Conservation (phyloP, 2,329 filamentous ascomycete species). For the Coleophoma eucalyptorum region DNA sequence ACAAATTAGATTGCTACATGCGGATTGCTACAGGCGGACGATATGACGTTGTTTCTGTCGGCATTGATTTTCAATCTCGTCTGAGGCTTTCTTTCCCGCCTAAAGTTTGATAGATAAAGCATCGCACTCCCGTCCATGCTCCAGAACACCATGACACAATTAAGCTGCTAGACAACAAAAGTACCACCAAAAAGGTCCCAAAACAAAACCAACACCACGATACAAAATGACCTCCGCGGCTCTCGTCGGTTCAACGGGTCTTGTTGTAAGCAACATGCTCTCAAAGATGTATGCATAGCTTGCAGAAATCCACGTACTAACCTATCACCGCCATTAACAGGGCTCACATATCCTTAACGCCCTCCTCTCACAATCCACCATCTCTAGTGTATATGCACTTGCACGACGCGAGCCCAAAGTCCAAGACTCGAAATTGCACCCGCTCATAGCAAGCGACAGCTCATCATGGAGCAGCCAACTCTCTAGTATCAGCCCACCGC, state of each 20-base stretch:
- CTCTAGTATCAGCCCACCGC: constrained; percentile 46
- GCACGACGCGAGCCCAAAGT: constrained; percentile 59
- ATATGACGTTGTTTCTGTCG: no score
- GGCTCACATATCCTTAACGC: constrained; percentile 71
- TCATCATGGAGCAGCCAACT: constrained; percentile 64
- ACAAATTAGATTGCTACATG: no score
- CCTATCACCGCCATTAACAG: constrained; percentile 7
- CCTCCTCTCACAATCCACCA: constrained; percentile 51
- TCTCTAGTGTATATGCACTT: constrained; percentile 53
- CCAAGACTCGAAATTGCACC: constrained; percentile 52
- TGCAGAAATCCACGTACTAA: constrained; percentile 4
- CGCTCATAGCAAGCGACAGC: constrained; percentile 65
- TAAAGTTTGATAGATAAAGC: no score
- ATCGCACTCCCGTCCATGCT: no score
- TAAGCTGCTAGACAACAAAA: no score
- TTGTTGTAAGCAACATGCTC: constrained; percentile 36
- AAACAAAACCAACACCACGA: neutral
- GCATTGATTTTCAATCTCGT: no score
- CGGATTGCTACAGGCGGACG: no score
- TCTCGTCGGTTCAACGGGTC: constrained; percentile 41
- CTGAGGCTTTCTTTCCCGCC: no score
- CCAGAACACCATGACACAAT: no score
- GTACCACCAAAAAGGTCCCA: neutral
- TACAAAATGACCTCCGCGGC: constrained; percentile 37
- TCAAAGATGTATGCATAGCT: neutral